These are phyloP conservation scores for Ceratobasidium sp. DNA, from an alignment of 1,284 basidiomycete species.

Conservation along the genomic window DNA sequence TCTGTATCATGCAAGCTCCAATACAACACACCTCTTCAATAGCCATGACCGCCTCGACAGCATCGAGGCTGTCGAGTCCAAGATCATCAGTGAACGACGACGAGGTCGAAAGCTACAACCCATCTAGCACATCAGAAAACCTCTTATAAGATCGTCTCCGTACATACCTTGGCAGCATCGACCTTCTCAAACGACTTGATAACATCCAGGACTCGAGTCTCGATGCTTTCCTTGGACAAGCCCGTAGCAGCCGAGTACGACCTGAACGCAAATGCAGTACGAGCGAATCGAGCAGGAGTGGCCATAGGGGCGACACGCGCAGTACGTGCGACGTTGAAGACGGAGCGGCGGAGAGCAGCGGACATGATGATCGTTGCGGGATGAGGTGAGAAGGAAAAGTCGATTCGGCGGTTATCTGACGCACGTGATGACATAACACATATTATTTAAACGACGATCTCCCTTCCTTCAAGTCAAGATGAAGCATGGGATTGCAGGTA, in stretches of 20 bases:
- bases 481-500: conserved; percentile 91
- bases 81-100: conserved; percentile 89
- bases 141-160: conserved; percentile 29
- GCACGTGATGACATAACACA: conserved; percentile 28
- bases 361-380: conserved; percentile 34
- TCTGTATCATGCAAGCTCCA: neutral
- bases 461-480: conserved; percentile 55
- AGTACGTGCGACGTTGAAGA: conserved; percentile 33
- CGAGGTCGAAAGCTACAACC: conserved; percentile 68
- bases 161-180: conserved; percentile 76
- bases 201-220: conserved; percentile 84
- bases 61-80: conserved; percentile 94
- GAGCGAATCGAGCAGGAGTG: neutral
- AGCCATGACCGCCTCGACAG: conserved; percentile 99
- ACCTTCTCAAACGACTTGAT: conserved; percentile 97
- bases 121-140: too few species aligned
- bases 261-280: conserved; percentile 42
- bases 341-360: conserved; percentile 33
- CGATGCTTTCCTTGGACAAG: conserved; percentile 78
- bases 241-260: conserved; percentile 79
- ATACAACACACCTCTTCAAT: conserved; percentile 87
- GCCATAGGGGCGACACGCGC: conserved; percentile 20
- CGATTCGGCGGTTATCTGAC: conserved; percentile 2
- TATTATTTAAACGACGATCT: conserved; percentile 17
- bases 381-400: conserved; percentile 30